Conservation (phyloP, 345 rosid species). For the Aquilaria malaccensis region DNA sequence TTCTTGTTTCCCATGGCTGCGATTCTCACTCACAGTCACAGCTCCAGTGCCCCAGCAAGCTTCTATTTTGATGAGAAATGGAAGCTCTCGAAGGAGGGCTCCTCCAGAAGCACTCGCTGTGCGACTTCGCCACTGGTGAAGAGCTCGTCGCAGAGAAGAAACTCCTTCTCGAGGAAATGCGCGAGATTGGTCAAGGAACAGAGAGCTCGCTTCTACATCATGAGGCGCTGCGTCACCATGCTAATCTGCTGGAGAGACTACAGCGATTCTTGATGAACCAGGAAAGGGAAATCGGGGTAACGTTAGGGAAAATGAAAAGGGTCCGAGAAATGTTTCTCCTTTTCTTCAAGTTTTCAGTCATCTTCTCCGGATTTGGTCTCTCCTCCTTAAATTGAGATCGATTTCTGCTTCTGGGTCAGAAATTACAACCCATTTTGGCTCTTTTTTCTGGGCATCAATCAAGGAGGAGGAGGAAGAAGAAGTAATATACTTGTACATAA, state of each 20-base stretch:
- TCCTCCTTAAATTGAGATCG: conserved; percentile 9
- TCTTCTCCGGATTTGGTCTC: no score
- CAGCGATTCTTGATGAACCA: conserved; percentile 43
- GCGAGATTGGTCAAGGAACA: conserved; percentile 81
- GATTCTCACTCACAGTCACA: conserved; percentile 11
- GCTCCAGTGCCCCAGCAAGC: conserved; percentile 27
- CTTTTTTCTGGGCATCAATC: conserved; percentile 22
- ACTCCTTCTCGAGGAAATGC: conserved; percentile 78
- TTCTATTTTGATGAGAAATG: conserved; percentile 51
- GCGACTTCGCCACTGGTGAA: conserved; percentile 32
- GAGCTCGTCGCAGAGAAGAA: conserved; percentile 34
- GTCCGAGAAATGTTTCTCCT: conserved; percentile 5
- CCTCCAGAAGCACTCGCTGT: conserved; percentile 37
- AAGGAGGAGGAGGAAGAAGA: conserved; percentile 19
- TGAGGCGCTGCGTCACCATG: conserved; percentile 87
- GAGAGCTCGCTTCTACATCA: conserved; percentile 87
- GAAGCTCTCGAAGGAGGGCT: conserved; percentile 56
- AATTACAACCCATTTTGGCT: conserved; percentile 1
- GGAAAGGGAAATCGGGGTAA: neutral
- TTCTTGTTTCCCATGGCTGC: conserved; percentile 27
- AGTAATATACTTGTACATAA: conserved; percentile 40
- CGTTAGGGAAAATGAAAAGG: neutral
- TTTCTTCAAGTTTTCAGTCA: neutral
- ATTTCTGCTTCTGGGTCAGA: conserved; percentile 4
- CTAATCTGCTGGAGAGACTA: conserved; percentile 94